Evolutionary conservation across 78 protist genomes (phyloP).

Genomic region (Neovahlkampfia damariscottae): DNA sequence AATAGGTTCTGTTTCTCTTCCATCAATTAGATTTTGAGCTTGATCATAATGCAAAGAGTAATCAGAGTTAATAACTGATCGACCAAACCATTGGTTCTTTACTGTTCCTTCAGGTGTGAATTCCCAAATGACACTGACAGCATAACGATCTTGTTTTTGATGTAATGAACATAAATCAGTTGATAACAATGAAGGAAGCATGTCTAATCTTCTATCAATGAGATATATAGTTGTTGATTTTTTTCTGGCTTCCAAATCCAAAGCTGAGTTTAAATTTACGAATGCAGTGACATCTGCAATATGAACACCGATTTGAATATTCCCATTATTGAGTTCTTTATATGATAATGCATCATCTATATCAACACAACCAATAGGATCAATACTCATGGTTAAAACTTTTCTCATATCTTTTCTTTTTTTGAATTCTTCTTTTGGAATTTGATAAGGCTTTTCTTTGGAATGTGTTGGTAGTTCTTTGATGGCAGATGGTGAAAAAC

Average conservation of each 20-base stretch:
- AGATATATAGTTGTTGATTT: conserved; percentile 67
- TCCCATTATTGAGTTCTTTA: conserved; percentile 19
- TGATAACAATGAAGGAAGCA: conserved; percentile 34
- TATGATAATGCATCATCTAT: conserved; percentile 92
- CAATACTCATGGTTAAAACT: conserved; percentile 32
- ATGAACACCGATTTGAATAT: conserved; percentile 65
- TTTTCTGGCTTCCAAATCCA: conserved; percentile 61
- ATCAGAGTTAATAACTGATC: background rate
- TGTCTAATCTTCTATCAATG: conserved; percentile 40
- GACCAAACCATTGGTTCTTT: background rate
- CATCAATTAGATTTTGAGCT: conserved; percentile 22
- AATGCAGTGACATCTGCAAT: conserved; percentile 86
- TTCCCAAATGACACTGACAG: conserved; percentile 37
- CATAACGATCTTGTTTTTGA: conserved; percentile 35
- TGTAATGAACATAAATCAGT: conserved; percentile 52
- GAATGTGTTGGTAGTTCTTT: conserved; percentile 11
- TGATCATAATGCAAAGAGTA: conserved; percentile 6
- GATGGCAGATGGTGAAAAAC: background rate
- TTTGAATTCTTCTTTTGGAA: background rate
- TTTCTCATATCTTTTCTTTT: conserved; percentile 2
- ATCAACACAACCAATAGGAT: conserved; percentile 89
- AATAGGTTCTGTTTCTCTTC: background rate
- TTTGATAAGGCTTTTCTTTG: too few species aligned
- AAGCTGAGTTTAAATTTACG: conserved; percentile 36
- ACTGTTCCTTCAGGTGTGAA: background rate